phyloP scores from a whole-genome alignment of 768 basidiomycete species.

The Mycena amicta region DNA sequence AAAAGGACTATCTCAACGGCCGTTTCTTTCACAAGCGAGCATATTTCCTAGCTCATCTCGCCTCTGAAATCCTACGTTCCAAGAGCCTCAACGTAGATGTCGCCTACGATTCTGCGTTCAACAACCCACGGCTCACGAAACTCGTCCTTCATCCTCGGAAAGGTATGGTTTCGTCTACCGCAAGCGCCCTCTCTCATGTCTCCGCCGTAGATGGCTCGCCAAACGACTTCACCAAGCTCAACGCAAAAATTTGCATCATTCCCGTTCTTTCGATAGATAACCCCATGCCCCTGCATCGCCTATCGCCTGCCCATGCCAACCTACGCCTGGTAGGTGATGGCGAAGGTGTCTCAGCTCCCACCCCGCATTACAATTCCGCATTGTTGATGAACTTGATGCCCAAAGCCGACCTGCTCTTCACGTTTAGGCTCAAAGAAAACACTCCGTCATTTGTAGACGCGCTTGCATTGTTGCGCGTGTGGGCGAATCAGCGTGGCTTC shows the following conservation, averaged over 20 bases:
- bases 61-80: slow-evolving; percentile 54
- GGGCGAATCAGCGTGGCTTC: slow-evolving; percentile 89
- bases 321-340: slow-evolving; percentile 29
- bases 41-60: slow-evolving; percentile 84
- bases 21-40: slow-evolving; percentile 92
- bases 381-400: slow-evolving; percentile 58
- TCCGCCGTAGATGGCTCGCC: slow-evolving; percentile 51
- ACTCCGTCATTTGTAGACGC: slow-evolving; percentile 73
- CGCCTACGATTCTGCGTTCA: slow-evolving; percentile 56
- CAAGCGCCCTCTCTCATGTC: no score
- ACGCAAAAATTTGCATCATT: slow-evolving; percentile 73
- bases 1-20: slow-evolving; percentile 89
- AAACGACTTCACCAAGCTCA: slow-evolving; percentile 66
- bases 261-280: slow-evolving; percentile 61
- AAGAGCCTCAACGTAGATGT: slow-evolving; percentile 59
- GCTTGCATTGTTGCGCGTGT: slow-evolving; percentile 77
- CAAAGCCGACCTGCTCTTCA: slow-evolving; percentile 53
- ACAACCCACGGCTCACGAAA: slow-evolving; percentile 67
- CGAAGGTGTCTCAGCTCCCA: slow-evolving; percentile 41
- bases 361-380: slow-evolving; percentile 80
- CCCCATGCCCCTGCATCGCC: slow-evolving; percentile 65
- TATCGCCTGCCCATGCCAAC: slow-evolving; percentile 79
- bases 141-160: slow-evolving; percentile 60
- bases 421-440: slow-evolving; percentile 55
- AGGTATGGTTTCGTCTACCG: slow-evolving; percentile 43